phyloP scores from a whole-genome alignment of 2,329 filamentous ascomycete species.

The Neofusicoccum umdonicola region DNA sequence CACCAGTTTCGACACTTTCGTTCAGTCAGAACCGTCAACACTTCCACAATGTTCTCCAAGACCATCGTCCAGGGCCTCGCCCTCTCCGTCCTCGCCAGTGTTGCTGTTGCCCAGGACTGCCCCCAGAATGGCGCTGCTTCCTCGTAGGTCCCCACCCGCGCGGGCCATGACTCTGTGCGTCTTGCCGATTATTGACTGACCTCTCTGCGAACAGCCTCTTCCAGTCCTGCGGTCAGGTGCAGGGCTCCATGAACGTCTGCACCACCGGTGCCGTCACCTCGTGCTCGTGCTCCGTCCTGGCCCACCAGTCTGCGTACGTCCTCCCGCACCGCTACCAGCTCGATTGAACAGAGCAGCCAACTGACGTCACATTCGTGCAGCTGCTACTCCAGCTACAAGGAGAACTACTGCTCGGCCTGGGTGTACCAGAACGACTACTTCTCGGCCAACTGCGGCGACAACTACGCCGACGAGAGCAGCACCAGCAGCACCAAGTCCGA shows the following conservation, averaged over 20 bases:
- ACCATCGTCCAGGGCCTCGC: not conserved
- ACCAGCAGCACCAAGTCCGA: not conserved
- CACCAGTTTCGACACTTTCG: not conserved
- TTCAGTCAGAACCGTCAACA: not conserved
- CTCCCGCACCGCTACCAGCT: not conserved
- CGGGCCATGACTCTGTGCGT: not conserved
- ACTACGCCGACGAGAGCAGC: not conserved
- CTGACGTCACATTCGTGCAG: not conserved
- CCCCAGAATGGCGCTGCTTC: not conserved
- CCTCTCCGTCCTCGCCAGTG: not conserved
- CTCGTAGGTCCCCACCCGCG: not conserved
- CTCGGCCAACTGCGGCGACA: conserved; percentile 9
- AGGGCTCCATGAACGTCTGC: conserved; percentile 16
- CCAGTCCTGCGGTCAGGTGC: conserved; percentile 3
- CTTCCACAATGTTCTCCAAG: conserved; percentile 7
- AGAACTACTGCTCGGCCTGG: conserved; percentile 1
- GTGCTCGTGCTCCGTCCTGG: conserved; percentile 6
- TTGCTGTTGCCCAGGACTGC: not conserved
- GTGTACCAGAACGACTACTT: conserved; percentile 13
- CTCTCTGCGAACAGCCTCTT: not conserved
- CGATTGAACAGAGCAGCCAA: not conserved
- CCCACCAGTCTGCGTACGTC: conserved; percentile 2
- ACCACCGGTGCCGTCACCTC: conserved; percentile 13
- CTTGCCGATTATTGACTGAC: not conserved
- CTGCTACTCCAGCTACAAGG: conserved; percentile 2